Conservation (phyloP, 805 yeast species). For the Scheffersomyces amazonensis region DNA sequence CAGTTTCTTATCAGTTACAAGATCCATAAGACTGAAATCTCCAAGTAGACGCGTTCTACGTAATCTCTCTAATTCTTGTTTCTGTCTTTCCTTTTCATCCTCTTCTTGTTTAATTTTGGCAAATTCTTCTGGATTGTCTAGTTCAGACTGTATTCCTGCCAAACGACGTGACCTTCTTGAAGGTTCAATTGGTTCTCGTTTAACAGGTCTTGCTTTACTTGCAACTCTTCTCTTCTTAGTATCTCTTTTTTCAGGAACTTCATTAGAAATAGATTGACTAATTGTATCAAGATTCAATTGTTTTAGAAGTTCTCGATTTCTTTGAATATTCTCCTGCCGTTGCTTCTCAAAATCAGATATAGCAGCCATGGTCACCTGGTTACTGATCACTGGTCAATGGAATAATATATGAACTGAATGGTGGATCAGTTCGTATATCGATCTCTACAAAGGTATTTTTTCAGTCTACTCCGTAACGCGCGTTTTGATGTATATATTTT, state of each 20-base stretch:
- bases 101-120: conserved; percentile 32
- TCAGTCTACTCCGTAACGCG: no score
- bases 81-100: conserved; percentile 28
- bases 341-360: conserved; percentile 68
- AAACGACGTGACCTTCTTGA: conserved; percentile 75
- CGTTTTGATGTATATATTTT: no score
- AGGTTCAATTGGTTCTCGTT: conserved; percentile 38
- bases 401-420: no score
- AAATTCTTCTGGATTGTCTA: conserved; percentile 36
- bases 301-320: conserved; percentile 74
- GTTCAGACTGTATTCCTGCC: conserved; percentile 66
- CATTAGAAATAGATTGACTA: conserved; percentile 50
- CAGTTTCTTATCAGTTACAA: conserved; percentile 42
- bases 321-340: conserved; percentile 73
- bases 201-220: conserved; percentile 12
- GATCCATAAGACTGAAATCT: conserved; percentile 59
- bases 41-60: conserved; percentile 63
- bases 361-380: no score
- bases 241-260: conserved; percentile 25
- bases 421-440: no score
- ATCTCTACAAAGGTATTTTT: no score
- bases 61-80: conserved; percentile 45
- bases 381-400: no score
- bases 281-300: conserved; percentile 66
- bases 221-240: conserved; percentile 21